phyloP scores from a whole-genome alignment of 163 green algal species.

The Scenedesmus sp. region DNA sequence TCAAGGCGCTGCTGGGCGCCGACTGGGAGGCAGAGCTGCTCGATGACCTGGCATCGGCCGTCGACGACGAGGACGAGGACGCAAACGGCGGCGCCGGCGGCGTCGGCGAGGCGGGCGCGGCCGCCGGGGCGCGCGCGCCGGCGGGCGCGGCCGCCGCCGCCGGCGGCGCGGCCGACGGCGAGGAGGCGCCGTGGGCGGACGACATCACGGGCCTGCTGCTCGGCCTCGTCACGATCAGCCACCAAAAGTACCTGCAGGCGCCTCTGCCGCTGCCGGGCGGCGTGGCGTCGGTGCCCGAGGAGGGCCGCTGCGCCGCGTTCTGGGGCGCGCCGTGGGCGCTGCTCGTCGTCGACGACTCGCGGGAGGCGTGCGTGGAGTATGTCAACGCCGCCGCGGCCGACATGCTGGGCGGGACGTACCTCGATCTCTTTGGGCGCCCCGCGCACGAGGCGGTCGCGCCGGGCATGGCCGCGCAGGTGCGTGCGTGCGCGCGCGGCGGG shows the following conservation, averaged over 20 bases:
- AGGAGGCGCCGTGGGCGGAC: constrained; percentile 54
- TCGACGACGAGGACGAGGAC: constrained; percentile 21
- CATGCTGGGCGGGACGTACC: constrained; percentile 12
- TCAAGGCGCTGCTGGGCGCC: constrained; percentile 54
- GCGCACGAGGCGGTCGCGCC: constrained; percentile 43
- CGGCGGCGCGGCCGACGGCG: constrained; percentile 12
- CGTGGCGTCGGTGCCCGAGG: constrained; percentile 35
- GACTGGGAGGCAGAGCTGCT: constrained; percentile 58
- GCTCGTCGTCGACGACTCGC: constrained; percentile 59
- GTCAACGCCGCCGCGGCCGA: constrained; percentile 45
- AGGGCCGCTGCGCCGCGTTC: constrained; percentile 49
- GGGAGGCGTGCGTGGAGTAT: constrained; percentile 54
- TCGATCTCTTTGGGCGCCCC: constrained; percentile 39
- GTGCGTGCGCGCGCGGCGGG: too few species aligned
- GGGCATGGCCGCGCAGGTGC: constrained; percentile 25
- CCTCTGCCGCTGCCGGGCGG: not conserved
- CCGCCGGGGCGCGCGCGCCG: not conserved
- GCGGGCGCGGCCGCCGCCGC: not conserved
- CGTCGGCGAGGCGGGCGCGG: not conserved
- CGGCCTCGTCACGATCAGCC: constrained; percentile 53
- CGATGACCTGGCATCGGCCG: constrained; percentile 37
- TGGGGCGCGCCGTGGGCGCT: constrained; percentile 58
- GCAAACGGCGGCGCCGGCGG: not conserved
- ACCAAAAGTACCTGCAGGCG: constrained; percentile 48
- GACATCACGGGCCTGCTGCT: constrained; percentile 61